These are phyloP conservation scores for Camellia lanceoleosa DNA, from an alignment of 148 eudicot species.

Conservation along the genomic window DNA sequence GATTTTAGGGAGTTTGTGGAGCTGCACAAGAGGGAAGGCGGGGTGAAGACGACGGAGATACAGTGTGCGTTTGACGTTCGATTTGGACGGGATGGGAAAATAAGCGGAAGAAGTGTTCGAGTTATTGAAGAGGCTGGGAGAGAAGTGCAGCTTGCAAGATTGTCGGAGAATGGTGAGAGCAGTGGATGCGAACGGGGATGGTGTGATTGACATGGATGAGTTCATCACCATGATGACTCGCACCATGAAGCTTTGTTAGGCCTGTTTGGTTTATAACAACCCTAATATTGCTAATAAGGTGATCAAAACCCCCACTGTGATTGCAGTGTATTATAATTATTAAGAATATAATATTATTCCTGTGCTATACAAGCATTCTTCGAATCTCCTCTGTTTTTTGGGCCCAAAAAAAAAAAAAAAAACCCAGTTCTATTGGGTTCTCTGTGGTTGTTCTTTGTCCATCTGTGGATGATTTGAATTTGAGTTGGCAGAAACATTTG, in stretches of 20 bases:
- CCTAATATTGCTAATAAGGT: too few relatives aligned
- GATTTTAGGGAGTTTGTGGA: constrained; percentile 70
- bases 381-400: too few relatives aligned
- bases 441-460: too few relatives aligned
- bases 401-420: too few relatives aligned
- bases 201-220: constrained; percentile 65
- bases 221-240: constrained; percentile 77
- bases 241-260: constrained; percentile 34
- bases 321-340: too few relatives aligned
- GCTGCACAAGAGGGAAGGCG: constrained; percentile 62
- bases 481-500: too few relatives aligned
- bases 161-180: constrained; percentile 63
- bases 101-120: constrained; percentile 56
- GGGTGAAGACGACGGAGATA: constrained; percentile 53
- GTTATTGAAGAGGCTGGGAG: constrained; percentile 50
- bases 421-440: too few relatives aligned
- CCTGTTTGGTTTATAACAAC: background rate
- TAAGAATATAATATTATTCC: too few relatives aligned
- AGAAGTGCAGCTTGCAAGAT: constrained; percentile 46
- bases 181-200: constrained; percentile 61
- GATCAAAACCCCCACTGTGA: constrained; percentile 5
- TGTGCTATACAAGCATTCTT: too few relatives aligned
- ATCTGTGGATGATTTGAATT: too few relatives aligned
- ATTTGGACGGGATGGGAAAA: constrained; percentile 67
- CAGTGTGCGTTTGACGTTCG: constrained; percentile 60